A percentile compares a stretch with the other conserved stretches of the same genome.
These are phyloP conservation scores for Umbellularia californica DNA, from an alignment of 164 flowering plant species.

Conservation along the genomic window DNA sequence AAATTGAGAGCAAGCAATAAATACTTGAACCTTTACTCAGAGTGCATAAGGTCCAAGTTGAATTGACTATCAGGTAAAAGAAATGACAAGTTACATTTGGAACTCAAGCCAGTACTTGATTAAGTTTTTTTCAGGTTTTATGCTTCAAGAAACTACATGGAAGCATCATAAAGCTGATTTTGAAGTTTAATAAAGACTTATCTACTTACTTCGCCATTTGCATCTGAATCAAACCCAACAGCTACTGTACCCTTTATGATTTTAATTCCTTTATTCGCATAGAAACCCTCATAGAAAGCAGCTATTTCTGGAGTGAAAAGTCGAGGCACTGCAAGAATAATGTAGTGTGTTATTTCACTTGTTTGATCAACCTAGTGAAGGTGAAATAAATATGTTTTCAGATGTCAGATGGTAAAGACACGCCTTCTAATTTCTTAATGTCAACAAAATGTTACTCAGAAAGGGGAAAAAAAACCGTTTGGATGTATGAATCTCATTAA, in stretches of 20 bases:
- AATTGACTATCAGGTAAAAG: not conserved
- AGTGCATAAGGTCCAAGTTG: not conserved
- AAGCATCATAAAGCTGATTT: not conserved
- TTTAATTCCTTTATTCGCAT: constrained; percentile 76
- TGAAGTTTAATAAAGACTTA: not conserved
- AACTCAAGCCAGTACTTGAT: not conserved
- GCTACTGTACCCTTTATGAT: constrained; percentile 96
- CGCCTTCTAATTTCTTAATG: too few species aligned
- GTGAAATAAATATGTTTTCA: not conserved
- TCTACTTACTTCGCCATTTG: constrained; percentile 67
- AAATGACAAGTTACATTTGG: not conserved
- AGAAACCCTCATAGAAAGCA: constrained; percentile 90
- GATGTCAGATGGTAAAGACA: too few species aligned
- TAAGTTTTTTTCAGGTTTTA: not conserved
- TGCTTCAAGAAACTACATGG: not conserved
- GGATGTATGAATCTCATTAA: too few species aligned
- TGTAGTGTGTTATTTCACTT: not conserved
- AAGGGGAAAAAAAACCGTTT: too few species aligned
- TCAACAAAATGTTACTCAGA: too few species aligned
- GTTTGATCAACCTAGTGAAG: not conserved
- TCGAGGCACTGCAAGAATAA: constrained; percentile 76
- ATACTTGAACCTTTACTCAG: not conserved
- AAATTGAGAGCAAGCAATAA: not conserved
- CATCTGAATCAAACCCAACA: constrained; percentile 65
- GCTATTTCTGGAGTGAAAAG: constrained; percentile 92